Evolutionary conservation across 768 basidiomycete species (phyloP).

Genomic region (Phaeotremella fagi): DNA sequence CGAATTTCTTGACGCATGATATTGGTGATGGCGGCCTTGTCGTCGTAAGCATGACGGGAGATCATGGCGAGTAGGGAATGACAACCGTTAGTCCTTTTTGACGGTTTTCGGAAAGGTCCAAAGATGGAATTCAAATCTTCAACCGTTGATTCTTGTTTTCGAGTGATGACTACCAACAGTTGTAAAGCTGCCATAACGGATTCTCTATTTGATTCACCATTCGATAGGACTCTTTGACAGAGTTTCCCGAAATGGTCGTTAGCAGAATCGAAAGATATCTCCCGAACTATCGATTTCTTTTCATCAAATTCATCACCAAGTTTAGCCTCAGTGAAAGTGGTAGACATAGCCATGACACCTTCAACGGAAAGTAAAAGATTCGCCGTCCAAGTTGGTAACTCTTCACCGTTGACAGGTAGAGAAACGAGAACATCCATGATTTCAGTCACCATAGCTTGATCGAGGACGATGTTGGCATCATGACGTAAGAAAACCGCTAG

Average conservation of each 20-base stretch:
- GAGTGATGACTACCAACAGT: slow-evolving; percentile 76
- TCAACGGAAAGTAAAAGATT: slow-evolving; percentile 80
- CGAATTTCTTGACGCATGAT: slow-evolving; percentile 81
- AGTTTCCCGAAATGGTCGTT: background rate
- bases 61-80: slow-evolving; percentile 82
- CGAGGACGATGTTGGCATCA: slow-evolving; percentile 5
- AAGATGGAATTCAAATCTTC: slow-evolving; percentile 67
- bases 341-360: slow-evolving; percentile 68
- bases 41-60: slow-evolving; percentile 87
- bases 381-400: slow-evolving; percentile 75
- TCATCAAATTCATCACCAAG: slow-evolving; percentile 52
- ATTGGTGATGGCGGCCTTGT: slow-evolving; percentile 56
- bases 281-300: background rate
- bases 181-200: slow-evolving; percentile 77
- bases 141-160: slow-evolving; percentile 66
- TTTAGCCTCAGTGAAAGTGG: slow-evolving; percentile 63
- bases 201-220: slow-evolving; percentile 65
- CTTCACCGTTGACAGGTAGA: slow-evolving; percentile 3
- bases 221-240: slow-evolving; percentile 53
- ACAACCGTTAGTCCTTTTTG: slow-evolving; percentile 59
- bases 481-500: slow-evolving; percentile 48
- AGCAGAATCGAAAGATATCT: background rate
- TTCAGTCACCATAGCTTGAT: background rate
- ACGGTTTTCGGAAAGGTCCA: slow-evolving; percentile 58
- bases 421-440: slow-evolving; percentile 3